These are phyloP conservation scores for Fusarium domesticum DNA, from an alignment of 2,329 filamentous ascomycete genomes.

Conservation along the genomic window DNA sequence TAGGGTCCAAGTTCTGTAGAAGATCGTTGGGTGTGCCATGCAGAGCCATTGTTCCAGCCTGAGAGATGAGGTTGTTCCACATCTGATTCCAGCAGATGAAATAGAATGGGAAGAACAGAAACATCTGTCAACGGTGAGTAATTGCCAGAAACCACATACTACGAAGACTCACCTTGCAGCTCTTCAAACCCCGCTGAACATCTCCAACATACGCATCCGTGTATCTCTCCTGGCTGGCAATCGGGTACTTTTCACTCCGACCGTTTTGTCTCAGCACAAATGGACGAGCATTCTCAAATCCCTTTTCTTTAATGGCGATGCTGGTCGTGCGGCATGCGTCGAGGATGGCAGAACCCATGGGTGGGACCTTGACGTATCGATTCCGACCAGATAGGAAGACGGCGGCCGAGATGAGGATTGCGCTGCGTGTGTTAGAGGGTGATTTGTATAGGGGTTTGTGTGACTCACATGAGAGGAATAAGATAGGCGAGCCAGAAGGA, in stretches of 20 bases:
- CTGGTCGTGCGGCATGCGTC: constrained; percentile 8
- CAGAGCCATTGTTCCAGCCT: constrained; percentile 24
- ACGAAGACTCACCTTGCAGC: constrained; percentile 28
- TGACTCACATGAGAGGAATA: constrained; percentile 23
- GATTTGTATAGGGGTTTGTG: too few relatives aligned
- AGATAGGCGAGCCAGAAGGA: constrained; percentile 13
- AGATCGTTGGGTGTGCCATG: constrained; percentile 29
- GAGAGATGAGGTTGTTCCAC: constrained; percentile 33
- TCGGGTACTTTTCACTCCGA: constrained; percentile 16
- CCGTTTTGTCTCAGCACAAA: constrained; percentile 14
- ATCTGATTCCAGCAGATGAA: constrained; percentile 28
- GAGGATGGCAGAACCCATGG: constrained; percentile 9
- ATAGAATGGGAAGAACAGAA: constrained; percentile 12
- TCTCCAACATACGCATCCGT: constrained; percentile 25
- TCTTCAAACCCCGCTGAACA: constrained; percentile 20
- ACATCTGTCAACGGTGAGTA: constrained; percentile 6
- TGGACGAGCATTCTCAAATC: constrained; percentile 6
- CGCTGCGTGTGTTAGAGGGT: too few relatives aligned
- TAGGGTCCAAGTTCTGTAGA: constrained; percentile 29
- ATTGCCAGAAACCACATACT: too few relatives aligned
- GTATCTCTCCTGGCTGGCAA: constrained; percentile 22
- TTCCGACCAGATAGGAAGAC: constrained; percentile 7
- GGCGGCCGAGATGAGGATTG: constrained; percentile 5
- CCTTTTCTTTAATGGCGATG: constrained; percentile 7
- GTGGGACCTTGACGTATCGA: constrained; percentile 6